A percentile compares a stretch with the other conserved stretches of the same genome.
phyloP scores from a whole-genome alignment of 2,329 filamentous ascomycete species.

The Elsinoe arachidis region DNA sequence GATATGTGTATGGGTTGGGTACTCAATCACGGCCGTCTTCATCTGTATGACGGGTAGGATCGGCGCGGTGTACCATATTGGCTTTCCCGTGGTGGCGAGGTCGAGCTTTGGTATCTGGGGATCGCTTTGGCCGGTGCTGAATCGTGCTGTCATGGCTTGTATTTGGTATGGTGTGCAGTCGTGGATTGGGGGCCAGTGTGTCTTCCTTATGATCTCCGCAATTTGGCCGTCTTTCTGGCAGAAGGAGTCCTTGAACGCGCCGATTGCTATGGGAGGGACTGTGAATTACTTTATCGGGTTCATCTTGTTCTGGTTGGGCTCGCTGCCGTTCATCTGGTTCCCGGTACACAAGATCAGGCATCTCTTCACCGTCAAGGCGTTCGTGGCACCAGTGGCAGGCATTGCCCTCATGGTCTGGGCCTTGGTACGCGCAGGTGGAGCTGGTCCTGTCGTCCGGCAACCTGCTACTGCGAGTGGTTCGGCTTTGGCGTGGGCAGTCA shows the following conservation, averaged over 20 bases:
- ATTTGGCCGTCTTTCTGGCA: slow-evolving; percentile 55
- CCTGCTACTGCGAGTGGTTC: slow-evolving; percentile 55
- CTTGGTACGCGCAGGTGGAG: slow-evolving; percentile 68
- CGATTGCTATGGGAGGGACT: slow-evolving; percentile 14
- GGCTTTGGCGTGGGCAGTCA: slow-evolving; percentile 68
- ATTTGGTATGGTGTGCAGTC: slow-evolving; percentile 82
- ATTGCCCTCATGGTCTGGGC: slow-evolving; percentile 84
- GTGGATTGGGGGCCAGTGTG: slow-evolving; percentile 70
- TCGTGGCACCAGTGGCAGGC: slow-evolving; percentile 73
- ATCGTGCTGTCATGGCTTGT: slow-evolving; percentile 77
- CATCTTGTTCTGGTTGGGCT: slow-evolving; percentile 75
- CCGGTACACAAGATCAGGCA: slow-evolving; percentile 83
- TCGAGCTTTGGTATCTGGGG: slow-evolving; percentile 86
- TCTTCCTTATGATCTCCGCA: slow-evolving; percentile 78
- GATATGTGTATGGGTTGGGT: slow-evolving; percentile 53
- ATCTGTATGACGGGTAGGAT: slow-evolving; percentile 72
- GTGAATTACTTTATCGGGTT: slow-evolving; percentile 60
- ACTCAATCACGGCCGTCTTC: slow-evolving; percentile 67
- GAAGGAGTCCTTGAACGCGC: slow-evolving; percentile 4
- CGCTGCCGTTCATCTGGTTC: slow-evolving; percentile 78
- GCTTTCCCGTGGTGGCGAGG: slow-evolving; percentile 72
- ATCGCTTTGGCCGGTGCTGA: slow-evolving; percentile 78
- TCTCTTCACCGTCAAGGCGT: slow-evolving; percentile 83
- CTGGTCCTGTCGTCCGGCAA: slow-evolving; percentile 74
- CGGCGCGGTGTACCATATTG: slow-evolving; percentile 79